Conservation (phyloP, 2,329 filamentous ascomycete species). For the Colletotrichum orbiculare region DNA sequence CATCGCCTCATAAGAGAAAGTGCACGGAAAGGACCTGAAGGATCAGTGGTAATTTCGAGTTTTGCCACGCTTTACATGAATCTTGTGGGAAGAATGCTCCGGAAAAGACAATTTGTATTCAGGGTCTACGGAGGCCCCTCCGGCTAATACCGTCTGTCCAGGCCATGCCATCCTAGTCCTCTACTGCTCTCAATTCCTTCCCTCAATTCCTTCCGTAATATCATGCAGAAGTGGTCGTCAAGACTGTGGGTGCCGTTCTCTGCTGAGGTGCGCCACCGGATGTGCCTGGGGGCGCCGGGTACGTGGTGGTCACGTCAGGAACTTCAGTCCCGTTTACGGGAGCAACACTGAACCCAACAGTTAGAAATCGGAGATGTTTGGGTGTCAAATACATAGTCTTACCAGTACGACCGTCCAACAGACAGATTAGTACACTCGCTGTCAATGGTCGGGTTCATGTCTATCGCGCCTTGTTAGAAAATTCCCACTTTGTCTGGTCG, state of each 20-base stretch:
- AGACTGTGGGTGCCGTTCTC: constrained; percentile 2
- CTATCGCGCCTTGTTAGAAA: background rate
- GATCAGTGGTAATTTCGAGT: background rate
- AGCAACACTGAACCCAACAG: background rate
- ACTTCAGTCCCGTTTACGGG: constrained; percentile 1
- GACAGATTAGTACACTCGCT: background rate
- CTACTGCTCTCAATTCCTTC: background rate
- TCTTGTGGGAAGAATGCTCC: background rate
- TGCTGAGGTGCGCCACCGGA: constrained; percentile 2
- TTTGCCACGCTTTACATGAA: background rate
- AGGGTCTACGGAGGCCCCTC: background rate
- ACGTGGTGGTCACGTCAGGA: background rate
- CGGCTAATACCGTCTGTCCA: background rate
- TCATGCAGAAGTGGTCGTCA: background rate
- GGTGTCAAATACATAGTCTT: background rate
- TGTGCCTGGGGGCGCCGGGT: background rate
- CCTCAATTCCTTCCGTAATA: background rate
- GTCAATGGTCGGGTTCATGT: constrained; percentile 10
- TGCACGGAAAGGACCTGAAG: background rate
- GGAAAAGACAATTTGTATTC: background rate
- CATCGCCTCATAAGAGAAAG: background rate
- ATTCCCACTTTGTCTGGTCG: background rate
- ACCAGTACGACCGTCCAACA: background rate
- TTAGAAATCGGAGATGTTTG: background rate
- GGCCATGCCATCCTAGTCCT: background rate